Evolutionary conservation across 2,329 filamentous ascomycete species (phyloP).

Genomic region (Pseudocercospora eumusae): DNA sequence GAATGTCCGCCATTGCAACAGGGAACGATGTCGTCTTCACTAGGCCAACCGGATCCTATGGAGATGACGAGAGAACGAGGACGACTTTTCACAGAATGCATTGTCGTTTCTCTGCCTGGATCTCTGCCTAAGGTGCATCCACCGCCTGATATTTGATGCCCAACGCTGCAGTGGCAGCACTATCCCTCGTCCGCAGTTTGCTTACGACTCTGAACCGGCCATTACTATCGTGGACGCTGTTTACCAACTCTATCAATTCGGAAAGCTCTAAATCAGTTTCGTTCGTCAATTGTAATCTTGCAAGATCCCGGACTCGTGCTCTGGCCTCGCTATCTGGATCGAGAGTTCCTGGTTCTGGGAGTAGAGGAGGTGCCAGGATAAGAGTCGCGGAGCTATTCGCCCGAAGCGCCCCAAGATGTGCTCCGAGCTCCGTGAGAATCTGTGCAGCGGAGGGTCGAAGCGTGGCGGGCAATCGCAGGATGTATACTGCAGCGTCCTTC

Average conservation of each 20-base stretch:
- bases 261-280: conserved; percentile 3
- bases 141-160: conserved; percentile 2
- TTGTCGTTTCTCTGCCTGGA: not conserved
- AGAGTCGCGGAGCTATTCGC: conserved; percentile 1
- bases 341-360: conserved; percentile 9
- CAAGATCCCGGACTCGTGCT: conserved; percentile 3
- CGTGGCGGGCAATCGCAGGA: not conserved
- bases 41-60: not conserved
- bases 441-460: conserved; percentile 1
- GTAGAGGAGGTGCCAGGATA: conserved; percentile 3
- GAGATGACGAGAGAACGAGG: not conserved
- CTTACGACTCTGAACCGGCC: conserved; percentile 1
- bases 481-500: conserved; percentile 9
- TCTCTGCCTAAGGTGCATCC: not conserved
- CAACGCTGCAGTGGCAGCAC: not conserved
- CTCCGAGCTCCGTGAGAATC: conserved; percentile 4
- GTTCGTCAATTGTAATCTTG: conserved; percentile 3
- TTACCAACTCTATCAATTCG: conserved; percentile 2
- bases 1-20: no score
- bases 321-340: not conserved
- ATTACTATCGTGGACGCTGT: conserved; percentile 5
- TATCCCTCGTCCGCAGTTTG: conserved; percentile 1
- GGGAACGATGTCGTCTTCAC: no score
- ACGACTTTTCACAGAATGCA: not conserved
- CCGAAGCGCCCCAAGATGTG: conserved; percentile 2